These are phyloP conservation scores for Capsella rubella DNA, from an alignment of 441 rosid genomes.

Conservation along the genomic window DNA sequence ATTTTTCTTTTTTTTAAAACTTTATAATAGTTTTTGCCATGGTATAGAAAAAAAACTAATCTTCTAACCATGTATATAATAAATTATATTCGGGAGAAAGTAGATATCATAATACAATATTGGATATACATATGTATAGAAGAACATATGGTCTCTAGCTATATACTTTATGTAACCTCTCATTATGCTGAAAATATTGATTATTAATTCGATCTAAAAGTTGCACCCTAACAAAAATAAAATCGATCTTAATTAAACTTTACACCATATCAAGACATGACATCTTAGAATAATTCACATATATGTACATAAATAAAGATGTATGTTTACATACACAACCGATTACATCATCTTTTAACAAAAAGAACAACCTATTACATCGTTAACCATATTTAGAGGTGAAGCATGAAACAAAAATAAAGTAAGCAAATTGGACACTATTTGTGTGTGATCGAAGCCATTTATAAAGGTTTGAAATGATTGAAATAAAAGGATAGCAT, in stretches of 20 bases:
- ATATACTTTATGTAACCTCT: neutral
- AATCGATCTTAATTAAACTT: slow-evolving; percentile 5
- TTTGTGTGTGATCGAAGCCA: slow-evolving; percentile 36
- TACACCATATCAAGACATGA: slow-evolving; percentile 22
- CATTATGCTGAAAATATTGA: slow-evolving; percentile 1
- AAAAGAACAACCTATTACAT: slow-evolving; percentile 23
- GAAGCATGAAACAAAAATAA: slow-evolving; percentile 27
- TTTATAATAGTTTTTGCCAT: slow-evolving; percentile 4
- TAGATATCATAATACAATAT: neutral
- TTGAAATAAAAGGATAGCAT: slow-evolving; percentile 24
- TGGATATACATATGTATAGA: slow-evolving; percentile 1
- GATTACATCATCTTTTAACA: slow-evolving; percentile 29
- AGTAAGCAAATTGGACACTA: slow-evolving; percentile 19
- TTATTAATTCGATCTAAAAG: neutral
- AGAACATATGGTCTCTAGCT: neutral
- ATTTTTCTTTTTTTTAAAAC: neutral
- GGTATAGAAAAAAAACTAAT: neutral
- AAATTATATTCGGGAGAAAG: neutral
- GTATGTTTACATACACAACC: slow-evolving; percentile 18
- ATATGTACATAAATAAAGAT: slow-evolving; percentile 2
- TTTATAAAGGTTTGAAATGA: slow-evolving; percentile 30
- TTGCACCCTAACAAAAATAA: no score
- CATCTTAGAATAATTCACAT: slow-evolving; percentile 10
- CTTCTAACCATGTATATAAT: neutral
- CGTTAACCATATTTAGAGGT: slow-evolving; percentile 35